Base-by-base conservation (phyloP, 768 basidiomycete species). In the Cystofilobasidium macerans region DNA sequence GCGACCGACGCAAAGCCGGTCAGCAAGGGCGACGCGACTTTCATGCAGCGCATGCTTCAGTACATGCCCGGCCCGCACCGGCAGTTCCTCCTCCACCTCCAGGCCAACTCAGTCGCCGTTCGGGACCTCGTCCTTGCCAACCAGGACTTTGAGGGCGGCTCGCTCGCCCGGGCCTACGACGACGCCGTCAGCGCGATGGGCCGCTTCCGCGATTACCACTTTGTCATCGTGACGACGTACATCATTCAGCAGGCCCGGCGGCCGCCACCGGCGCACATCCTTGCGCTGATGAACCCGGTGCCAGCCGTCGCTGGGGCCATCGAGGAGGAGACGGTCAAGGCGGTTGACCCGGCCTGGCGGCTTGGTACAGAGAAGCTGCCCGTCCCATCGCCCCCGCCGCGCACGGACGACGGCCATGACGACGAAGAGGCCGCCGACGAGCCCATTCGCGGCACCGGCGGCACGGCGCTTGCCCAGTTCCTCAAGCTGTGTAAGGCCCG, bases 11-110 rank as follows among this genome's bases (percentile, higher is more conserved):
- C 65, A 9, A 43, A 61, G 38, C 61, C 65, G 60, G 69, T 54
- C 4, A 30, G 28, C 51, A 54, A 69, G 24, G 62, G 63, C 24
- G 57, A 59, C 16, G 64, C 69, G 26, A 77, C 78, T 77, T 92
- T 75, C 89, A 89, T 98, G 80, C 82, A 89, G 57, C 88, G 90
- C 68, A 85, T 95, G 75, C 86, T 83, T 48, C 81, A 85, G 68
- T 98, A 98, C 77, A 98, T 98, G 94, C 93, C 94, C 0, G 86
- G 87, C 18, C 83, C 82, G 62, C 94, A 97, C 80, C 83, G 75
- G 80, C 85, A 72, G 78, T 83, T 76, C 87, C 86, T 69, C 77
- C 82, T 28, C 81, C 90, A 61, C 84, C 88, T 61, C 76, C 80
- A 56, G 76, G 79, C 65, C 84, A 88, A 84, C 82, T 77, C 82